Conservation (phyloP, 768 basidiomycete species). For the Macrolepiota fuliginosa region DNA sequence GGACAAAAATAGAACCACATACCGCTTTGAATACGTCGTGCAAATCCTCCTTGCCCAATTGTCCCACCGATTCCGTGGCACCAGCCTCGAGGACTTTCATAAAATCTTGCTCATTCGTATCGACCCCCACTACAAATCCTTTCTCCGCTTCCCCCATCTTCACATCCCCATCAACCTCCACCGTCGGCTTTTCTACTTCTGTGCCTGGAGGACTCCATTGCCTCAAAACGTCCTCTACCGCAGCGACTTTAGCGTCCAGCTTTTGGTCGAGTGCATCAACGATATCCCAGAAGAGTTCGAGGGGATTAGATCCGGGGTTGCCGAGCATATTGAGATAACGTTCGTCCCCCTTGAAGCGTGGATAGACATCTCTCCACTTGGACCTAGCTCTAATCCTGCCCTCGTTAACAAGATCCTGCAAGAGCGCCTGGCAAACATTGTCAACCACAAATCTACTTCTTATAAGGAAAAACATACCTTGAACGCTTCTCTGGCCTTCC, state of each 20-base stretch:
- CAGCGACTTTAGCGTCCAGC: conserved; percentile 74
- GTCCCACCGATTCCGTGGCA: conserved; percentile 46
- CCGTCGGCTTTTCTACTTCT: conserved; percentile 32
- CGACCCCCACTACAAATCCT: conserved; percentile 42
- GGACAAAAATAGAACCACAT: conserved; percentile 21
- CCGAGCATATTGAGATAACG: conserved; percentile 90
- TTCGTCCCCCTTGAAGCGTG: conserved; percentile 68
- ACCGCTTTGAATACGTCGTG: conserved; percentile 63
- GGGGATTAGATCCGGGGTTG: conserved; percentile 89
- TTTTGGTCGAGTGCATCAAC: conserved; percentile 87
- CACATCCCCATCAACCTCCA: conserved; percentile 26
- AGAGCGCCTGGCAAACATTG: conserved; percentile 48
- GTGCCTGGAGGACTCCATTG: conserved; percentile 24
- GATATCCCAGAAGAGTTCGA: conserved; percentile 95
- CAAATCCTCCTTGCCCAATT: conserved; percentile 51
- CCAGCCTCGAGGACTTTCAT: conserved; percentile 52
- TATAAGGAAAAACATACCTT: conserved; percentile 47
- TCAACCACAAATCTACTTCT: not conserved
- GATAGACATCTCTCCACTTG: conserved; percentile 92
- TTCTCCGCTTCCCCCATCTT: conserved; percentile 25
- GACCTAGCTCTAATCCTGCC: conserved; percentile 76
- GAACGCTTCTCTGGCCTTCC: conserved; percentile 92
- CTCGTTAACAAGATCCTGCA: conserved; percentile 62
- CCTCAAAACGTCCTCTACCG: conserved; percentile 61
- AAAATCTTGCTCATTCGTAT: conserved; percentile 70